phyloP scores from a whole-genome alignment of 1,139 yeast genomes.

The Meyerozyma athensensis region DNA sequence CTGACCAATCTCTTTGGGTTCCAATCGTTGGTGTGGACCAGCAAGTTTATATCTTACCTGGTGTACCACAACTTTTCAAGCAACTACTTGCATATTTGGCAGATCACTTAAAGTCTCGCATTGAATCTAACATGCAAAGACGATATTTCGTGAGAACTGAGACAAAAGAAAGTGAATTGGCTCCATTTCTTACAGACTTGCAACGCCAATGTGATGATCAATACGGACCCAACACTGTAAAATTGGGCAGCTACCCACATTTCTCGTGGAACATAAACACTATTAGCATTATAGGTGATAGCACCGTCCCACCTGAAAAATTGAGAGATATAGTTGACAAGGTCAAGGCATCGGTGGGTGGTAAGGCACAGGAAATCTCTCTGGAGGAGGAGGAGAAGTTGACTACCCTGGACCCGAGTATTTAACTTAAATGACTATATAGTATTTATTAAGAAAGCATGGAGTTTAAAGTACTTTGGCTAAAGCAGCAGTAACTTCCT shows the following conservation, averaged over 20 bases:
- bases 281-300: conserved; percentile 64
- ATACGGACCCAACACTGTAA: conserved; percentile 39
- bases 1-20: conserved; percentile 67
- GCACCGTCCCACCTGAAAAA: conserved; percentile 16
- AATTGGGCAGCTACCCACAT: conserved; percentile 85
- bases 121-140: conserved; percentile 15
- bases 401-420: conserved; percentile 1
- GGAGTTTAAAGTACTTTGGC: conserved; percentile 45
- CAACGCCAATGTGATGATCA: conserved; percentile 42
- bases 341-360: conserved; percentile 38
- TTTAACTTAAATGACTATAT: neutral
- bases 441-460: neutral
- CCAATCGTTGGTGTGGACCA: conserved; percentile 66
- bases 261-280: conserved; percentile 59
- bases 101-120: conserved; percentile 21
- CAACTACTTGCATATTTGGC: conserved; percentile 37
- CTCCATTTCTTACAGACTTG: conserved; percentile 52
- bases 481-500: conserved; percentile 57
- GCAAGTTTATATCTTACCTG: conserved; percentile 71
- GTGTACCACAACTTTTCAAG: conserved; percentile 71
- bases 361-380: conserved; percentile 50
- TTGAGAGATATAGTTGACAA: conserved; percentile 44
- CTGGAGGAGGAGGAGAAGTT: conserved; percentile 49
- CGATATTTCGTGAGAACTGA: conserved; percentile 62
- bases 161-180: conserved; percentile 61